Percentiles rank a stretch among this genome's conserved stretches.
phyloP scores from a whole-genome alignment of 176 grass and related monocot species.

The Areca catechu region DNA sequence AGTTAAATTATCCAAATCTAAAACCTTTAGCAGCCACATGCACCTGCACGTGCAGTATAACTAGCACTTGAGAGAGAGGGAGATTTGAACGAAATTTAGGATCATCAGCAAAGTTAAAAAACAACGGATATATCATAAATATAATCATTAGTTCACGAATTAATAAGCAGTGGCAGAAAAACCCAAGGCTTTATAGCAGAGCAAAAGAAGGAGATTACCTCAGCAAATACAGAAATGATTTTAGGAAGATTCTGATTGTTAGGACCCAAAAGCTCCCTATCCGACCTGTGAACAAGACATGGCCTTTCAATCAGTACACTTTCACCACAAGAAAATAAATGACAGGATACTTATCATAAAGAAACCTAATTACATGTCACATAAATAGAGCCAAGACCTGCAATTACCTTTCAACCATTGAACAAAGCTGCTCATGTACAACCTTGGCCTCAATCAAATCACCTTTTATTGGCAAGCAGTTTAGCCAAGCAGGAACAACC shows the following conservation, averaged over 20 bases:
- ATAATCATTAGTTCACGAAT: too few species aligned
- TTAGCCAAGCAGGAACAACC: constrained; percentile 89
- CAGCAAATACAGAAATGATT: constrained; percentile 66
- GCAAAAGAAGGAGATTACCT: constrained; percentile 40
- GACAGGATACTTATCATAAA: not conserved
- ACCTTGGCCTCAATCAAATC: constrained; percentile 98
- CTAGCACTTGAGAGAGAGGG: too few species aligned
- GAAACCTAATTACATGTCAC: not conserved
- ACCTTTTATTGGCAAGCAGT: constrained; percentile 87
- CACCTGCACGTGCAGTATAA: too few species aligned
- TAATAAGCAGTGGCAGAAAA: too few species aligned
- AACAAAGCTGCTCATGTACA: constrained; percentile 85
- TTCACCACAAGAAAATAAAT: constrained; percentile 4
- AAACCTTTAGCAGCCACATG: too few species aligned
- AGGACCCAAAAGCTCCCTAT: constrained; percentile 64
- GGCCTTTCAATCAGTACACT: not conserved
- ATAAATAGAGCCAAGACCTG: not conserved
- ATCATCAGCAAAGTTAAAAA: too few species aligned
- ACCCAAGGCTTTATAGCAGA: too few species aligned
- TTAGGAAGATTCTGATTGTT: constrained; percentile 74
- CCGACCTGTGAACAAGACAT: constrained; percentile 42
- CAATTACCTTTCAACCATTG: constrained; percentile 91
- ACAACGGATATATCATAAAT: too few species aligned
- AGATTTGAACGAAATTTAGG: too few species aligned
- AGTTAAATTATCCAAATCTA: too few species aligned